Base-by-base conservation (phyloP, 2,329 filamentous ascomycete genomes). In the Penicillium sp. region DNA sequence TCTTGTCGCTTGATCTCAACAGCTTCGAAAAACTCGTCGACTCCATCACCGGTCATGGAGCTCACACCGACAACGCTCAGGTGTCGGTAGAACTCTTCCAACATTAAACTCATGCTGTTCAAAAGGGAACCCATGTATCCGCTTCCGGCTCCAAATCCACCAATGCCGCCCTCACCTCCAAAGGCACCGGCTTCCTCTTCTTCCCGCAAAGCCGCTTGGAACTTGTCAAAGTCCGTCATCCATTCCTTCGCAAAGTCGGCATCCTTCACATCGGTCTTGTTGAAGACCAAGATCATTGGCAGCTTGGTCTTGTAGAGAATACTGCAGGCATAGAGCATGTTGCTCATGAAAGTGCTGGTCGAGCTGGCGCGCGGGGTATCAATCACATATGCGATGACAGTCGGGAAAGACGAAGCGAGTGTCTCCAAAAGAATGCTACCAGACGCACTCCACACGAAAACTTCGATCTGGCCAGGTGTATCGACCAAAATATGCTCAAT, bases 151-250 rank as follows among this genome's bases (percentile, higher is more conserved):
- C 85, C 84, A 56, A 82, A 73, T 8, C 84, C 84, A 43, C 83
- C 79, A 16, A 78, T 76, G 22, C 84, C 81, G 14, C 89, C 91
- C 27, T 85, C 82, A 2, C 88, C 87, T 13, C 90, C 90, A 68
- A 92, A 90, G 0, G 85, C 87, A 46, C 92, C 91, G 8, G 83
- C 81, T 55, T 89, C 87, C 72, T 97, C 91, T 69, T 98, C 95
- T 26, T 85, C 79, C 49, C 86, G 84, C 46, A 99, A 81, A 1
- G 96, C 93, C 16, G 86, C 86, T 73, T 98, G 95, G 78, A 99
- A 99, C 1, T 90, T 87, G 64, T 99, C 95, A 69, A 97, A 99
- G 75, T 99, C 93, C 6, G 93, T 96, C 95, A 99, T 99, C 95
- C 96, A 99, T 72, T 98, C 92, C 78, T 93, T 95, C 1, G 93